Evolutionary conservation across 2,329 filamentous ascomycete species (phyloP), one percentile per base, ranked within the genome.

Genomic region (Trichophyton equinum): DNA sequence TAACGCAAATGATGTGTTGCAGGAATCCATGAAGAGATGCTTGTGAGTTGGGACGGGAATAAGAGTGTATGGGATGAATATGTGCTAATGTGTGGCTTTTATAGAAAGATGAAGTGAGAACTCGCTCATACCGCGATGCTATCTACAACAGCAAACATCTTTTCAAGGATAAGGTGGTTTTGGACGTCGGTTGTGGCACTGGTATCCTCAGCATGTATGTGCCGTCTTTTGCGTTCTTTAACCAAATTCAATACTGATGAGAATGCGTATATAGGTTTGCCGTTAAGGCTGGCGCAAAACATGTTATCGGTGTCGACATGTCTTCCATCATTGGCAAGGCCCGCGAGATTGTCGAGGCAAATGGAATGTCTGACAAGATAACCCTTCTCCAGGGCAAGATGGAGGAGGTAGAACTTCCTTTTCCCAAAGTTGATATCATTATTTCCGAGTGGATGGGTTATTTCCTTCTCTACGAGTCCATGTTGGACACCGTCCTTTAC

Each of bases 361-460:
- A 99, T 75, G 91, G 92, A 68, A 85, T 99, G 82, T 82, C 87
- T 59, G 88, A 92, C 79, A 95, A 96, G 83, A 96, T 99, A 75
- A 97, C 94, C 59, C 84, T 99, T 63, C 84, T 99, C 65, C 94
- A 97, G 80, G 94, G 94, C 74, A 99, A 99, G 84, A 99, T 99
- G 94, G 94, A 99, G 80, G 94, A 99, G 79, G 91, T 99, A 53
- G 81, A 88, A 71, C 81, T 99, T 64, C 94, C 94, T 20, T 96
- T 88, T 77, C 87, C 90, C 71, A 89, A 97, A 78, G 94, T 99
- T 66, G 94, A 99, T 73, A 99, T 99, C 74, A 99, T 99, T 78
- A 95, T 99, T 74, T 97, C 92, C 1, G 94, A 99, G 81, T 99
- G 94, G 94, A 99, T 99, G 94, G 94, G 94, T 38, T 99, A 99